Percentiles rank a stretch among this genome's conserved stretches.
Conservation (phyloP, 2,329 filamentous ascomycete species). For the Boeremia exigua region DNA sequence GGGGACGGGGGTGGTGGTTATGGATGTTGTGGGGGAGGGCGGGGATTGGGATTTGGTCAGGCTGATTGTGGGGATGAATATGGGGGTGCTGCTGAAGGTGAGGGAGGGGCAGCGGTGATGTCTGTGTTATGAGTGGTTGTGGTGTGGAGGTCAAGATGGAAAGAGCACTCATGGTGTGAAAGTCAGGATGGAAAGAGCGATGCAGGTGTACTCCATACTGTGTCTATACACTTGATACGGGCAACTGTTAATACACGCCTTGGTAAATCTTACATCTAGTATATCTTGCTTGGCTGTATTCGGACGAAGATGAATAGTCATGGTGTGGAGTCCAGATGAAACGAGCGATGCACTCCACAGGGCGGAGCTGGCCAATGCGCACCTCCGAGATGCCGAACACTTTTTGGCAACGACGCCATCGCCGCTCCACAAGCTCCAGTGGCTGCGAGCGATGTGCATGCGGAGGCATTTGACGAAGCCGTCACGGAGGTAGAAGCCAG, state of each 20-base stretch:
- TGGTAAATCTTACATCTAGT: too few species aligned
- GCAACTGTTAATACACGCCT: too few species aligned
- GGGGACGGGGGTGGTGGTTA: constrained; percentile 85
- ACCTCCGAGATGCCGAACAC: constrained; percentile 20
- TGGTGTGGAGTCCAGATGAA: not conserved
- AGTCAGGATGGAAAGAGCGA: too few species aligned
- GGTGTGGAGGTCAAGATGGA: not conserved
- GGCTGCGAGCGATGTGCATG: constrained; percentile 14
- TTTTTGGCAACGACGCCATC: constrained; percentile 19
- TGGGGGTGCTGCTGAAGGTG: constrained; percentile 53
- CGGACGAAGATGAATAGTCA: too few species aligned
- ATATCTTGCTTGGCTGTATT: too few species aligned
- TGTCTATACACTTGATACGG: too few species aligned
- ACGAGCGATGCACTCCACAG: not conserved
- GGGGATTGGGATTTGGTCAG: constrained; percentile 91
- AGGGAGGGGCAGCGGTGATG: not conserved
- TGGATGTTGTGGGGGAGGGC: constrained; percentile 87
- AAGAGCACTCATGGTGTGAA: too few species aligned
- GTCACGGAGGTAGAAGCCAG: not conserved
- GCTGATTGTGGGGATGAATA: constrained; percentile 91
- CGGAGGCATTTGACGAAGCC: not conserved
- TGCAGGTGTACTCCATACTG: too few species aligned
- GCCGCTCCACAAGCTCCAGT: not conserved
- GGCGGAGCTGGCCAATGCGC: constrained; percentile 17
- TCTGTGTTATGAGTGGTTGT: not conserved